Evolutionary conservation across 2,329 filamentous ascomycete genomes (phyloP).

Genomic region (Cladosporium austrohemisphaericum): DNA sequence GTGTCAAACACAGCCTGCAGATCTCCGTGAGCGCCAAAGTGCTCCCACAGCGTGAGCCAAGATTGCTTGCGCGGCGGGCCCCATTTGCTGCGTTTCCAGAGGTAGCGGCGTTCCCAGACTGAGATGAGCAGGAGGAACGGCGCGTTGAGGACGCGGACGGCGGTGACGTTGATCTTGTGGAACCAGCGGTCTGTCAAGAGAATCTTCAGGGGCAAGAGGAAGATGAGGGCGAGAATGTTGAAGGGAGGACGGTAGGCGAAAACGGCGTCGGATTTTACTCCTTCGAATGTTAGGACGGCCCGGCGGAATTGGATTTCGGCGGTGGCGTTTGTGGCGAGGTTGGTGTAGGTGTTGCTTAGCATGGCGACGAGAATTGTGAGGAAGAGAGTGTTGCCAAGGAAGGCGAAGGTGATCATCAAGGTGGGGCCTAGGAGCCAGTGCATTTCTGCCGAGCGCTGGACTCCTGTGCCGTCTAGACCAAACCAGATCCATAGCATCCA

Average conservation of each 20-base stretch:
- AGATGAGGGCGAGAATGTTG: slow-evolving; percentile 71
- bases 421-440: slow-evolving; percentile 75
- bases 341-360: slow-evolving; percentile 78
- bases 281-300: slow-evolving; percentile 77
- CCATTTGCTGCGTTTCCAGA: slow-evolving; percentile 53
- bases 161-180: slow-evolving; percentile 81
- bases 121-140: slow-evolving; percentile 70
- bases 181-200: slow-evolving; percentile 79
- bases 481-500: slow-evolving; percentile 97
- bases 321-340: slow-evolving; percentile 69
- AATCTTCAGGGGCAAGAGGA: slow-evolving; percentile 74
- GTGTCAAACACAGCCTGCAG: slow-evolving; percentile 70
- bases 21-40: slow-evolving; percentile 67
- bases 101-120: slow-evolving; percentile 63
- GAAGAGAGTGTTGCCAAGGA: slow-evolving; percentile 82
- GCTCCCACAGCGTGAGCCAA: slow-evolving; percentile 58
- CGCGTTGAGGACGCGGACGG: slow-evolving; percentile 69
- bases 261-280: slow-evolving; percentile 78
- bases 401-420: slow-evolving; percentile 79
- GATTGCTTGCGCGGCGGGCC: slow-evolving; percentile 38
- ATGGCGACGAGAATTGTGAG: slow-evolving; percentile 86
- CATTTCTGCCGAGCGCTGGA: slow-evolving; percentile 61
- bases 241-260: slow-evolving; percentile 81
- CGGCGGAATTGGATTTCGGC: slow-evolving; percentile 82
- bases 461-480: slow-evolving; percentile 67